These are phyloP conservation scores for Monilinia laxa DNA, from an alignment of 2,329 filamentous ascomycete genomes.

Conservation along the genomic window DNA sequence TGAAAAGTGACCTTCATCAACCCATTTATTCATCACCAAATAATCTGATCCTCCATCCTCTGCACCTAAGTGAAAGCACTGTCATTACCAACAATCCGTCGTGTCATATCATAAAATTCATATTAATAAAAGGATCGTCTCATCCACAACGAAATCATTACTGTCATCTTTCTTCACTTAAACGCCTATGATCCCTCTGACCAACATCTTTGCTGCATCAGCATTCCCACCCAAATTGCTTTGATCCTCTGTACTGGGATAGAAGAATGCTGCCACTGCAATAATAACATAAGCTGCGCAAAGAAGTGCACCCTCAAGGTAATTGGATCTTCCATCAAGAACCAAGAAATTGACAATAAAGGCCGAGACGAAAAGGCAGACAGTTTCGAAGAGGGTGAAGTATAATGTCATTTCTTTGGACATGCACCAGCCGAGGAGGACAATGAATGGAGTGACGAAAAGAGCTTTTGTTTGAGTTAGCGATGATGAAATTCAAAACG, in stretches of 20 bases:
- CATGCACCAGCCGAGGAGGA: slow-evolving; percentile 71
- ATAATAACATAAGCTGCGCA: slow-evolving; percentile 69
- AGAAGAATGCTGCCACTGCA: slow-evolving; percentile 64
- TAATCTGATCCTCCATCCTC: not conserved
- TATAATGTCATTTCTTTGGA: slow-evolving; percentile 72
- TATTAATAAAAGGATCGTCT: not conserved
- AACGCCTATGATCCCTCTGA: slow-evolving; percentile 27
- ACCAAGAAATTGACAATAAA: slow-evolving; percentile 89
- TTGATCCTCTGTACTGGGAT: slow-evolving; percentile 53
- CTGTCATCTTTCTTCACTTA: not conserved
- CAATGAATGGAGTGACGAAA: slow-evolving; percentile 68
- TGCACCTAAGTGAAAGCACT: not conserved
- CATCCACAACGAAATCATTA: not conserved
- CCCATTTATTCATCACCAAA: not conserved
- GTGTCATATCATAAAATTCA: not conserved
- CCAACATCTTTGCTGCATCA: slow-evolving; percentile 34
- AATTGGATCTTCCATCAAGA: slow-evolving; percentile 81
- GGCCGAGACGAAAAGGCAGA: slow-evolving; percentile 78
- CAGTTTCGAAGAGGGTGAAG: slow-evolving; percentile 86
- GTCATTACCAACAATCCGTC: not conserved
- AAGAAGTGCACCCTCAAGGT: slow-evolving; percentile 73
- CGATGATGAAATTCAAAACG: not conserved
- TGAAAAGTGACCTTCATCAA: not conserved
- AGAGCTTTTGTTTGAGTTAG: slow-evolving; percentile 46
- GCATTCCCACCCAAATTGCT: slow-evolving; percentile 43